Base-by-base conservation (phyloP, 345 rosid species). In the Eucalyptus regnans region DNA sequence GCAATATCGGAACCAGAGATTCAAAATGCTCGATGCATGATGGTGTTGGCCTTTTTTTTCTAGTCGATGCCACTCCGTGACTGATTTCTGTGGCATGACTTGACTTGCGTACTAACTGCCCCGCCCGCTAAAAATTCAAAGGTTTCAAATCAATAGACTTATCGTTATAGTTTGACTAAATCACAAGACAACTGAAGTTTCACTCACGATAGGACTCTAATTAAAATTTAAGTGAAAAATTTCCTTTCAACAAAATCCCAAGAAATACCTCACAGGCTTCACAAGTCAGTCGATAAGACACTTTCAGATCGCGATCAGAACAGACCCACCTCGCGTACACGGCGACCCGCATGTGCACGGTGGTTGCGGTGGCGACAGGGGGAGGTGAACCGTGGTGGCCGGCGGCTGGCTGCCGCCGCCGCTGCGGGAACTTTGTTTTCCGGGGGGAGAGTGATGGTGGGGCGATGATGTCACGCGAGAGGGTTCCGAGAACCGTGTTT, bases 81-180 rank as follows among this genome's bases (percentile, higher is more conserved):
- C 13, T 68, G 11, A 4, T 33, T 4, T 0, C 23, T 9, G 13
- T 13, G 23, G 12, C 12, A 6, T 7, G 1, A 22, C 44, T 68
- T 8, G 37, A 68, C 81, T 33, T 9, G 13, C 9, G 23, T 9
- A 18, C 14, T 17, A 17, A 71, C 7, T 18, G 41, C 43, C 31
- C 79, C 5, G 12, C 18, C 79, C 4, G 5, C 43, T 31, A 6
- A 16, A 68, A 68, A 16, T 18, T 3, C 23, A 9, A 68, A 68
- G 43, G 6, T 31, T 68, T 68, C 79, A 68, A 16, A 68, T 68
- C 6, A 3, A 31, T 7, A 3, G 0, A 3, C 43, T 2, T 1
- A 5, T 31, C 23, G 1, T 31, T 31, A 16, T 31, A 17, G 12
- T 31, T 31, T 10, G 43, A 68, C 44, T 18, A 33, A 33, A 18